These are phyloP conservation scores for Sporothrix humicola DNA, from an alignment of 2,329 filamentous ascomycete species.

Conservation along the genomic window DNA sequence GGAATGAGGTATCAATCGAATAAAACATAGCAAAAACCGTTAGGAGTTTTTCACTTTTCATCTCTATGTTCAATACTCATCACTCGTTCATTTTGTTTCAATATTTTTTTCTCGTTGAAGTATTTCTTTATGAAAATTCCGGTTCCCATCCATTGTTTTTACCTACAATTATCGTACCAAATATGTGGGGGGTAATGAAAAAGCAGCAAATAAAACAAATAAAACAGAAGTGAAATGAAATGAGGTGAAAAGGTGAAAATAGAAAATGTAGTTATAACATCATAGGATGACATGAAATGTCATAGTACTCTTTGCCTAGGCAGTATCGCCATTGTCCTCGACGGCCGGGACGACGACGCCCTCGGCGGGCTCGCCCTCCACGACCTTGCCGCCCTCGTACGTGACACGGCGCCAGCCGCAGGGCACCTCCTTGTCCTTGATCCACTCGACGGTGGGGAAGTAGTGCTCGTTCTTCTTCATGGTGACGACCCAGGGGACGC, in stretches of 20 bases:
- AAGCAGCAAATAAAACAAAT: neutral
- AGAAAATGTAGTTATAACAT: too few relatives aligned
- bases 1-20: neutral
- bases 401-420: slow-evolving; percentile 69
- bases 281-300: too few relatives aligned
- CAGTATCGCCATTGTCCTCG: slow-evolving; percentile 49
- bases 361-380: slow-evolving; percentile 61
- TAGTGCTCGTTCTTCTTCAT: slow-evolving; percentile 99
- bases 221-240: neutral
- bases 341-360: slow-evolving; percentile 50
- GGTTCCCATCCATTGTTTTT: slow-evolving; percentile 11
- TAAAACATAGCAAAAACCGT: too few relatives aligned
- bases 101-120: neutral
- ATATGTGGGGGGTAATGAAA: neutral
- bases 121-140: neutral
- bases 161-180: slow-evolving; percentile 21
- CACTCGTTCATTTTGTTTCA: neutral
- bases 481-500: slow-evolving; percentile 98
- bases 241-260: neutral
- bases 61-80: too few relatives aligned
- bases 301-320: too few relatives aligned
- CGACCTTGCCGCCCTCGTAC: slow-evolving; percentile 61
- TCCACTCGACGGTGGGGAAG: slow-evolving; percentile 73
- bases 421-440: slow-evolving; percentile 64
- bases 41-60: too few relatives aligned